phyloP scores from a whole-genome alignment of 2,329 filamentous ascomycete genomes.

The Fusarium pseudonygamai region DNA sequence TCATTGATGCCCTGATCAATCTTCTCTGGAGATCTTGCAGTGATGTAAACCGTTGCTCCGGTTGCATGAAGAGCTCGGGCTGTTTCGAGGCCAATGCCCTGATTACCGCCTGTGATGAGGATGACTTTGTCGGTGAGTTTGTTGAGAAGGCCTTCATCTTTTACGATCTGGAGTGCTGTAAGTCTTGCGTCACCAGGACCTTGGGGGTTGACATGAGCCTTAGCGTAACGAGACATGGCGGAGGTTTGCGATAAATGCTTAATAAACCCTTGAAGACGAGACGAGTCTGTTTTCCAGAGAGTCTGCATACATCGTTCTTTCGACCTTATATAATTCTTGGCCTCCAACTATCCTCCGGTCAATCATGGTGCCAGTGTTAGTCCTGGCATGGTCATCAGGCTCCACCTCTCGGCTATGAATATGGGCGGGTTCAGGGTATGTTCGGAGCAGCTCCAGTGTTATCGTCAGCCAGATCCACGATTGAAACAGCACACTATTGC shows the following conservation, averaged over 20 bases:
- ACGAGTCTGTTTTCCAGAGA: fast-evolving
- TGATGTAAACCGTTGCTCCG: conserved; percentile 6
- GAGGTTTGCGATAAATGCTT: fast-evolving
- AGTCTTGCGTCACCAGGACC: conserved; percentile 28
- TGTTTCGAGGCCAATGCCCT: conserved; percentile 10
- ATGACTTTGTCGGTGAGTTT: neutral
- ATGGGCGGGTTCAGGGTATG: neutral
- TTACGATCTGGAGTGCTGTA: conserved; percentile 20
- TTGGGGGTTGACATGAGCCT: neutral
- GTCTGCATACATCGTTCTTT: fast-evolving
- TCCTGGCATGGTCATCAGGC: neutral
- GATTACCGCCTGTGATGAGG: conserved; percentile 24
- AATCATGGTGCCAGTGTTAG: neutral
- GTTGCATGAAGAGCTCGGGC: conserved; percentile 1
- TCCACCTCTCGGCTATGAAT: neutral
- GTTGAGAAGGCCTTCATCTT: neutral
- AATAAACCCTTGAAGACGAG: fast-evolving
- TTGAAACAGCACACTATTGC: neutral
- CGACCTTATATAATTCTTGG: neutral
- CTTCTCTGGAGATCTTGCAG: neutral
- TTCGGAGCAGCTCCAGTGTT: too few species aligned
- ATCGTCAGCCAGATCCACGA: neutral
- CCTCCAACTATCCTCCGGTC: neutral
- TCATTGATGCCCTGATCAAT: conserved; percentile 1
- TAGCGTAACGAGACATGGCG: conserved; percentile 9